Base-by-base conservation (phyloP, 768 basidiomycete species). In the Glaciozyma antarctica region DNA sequence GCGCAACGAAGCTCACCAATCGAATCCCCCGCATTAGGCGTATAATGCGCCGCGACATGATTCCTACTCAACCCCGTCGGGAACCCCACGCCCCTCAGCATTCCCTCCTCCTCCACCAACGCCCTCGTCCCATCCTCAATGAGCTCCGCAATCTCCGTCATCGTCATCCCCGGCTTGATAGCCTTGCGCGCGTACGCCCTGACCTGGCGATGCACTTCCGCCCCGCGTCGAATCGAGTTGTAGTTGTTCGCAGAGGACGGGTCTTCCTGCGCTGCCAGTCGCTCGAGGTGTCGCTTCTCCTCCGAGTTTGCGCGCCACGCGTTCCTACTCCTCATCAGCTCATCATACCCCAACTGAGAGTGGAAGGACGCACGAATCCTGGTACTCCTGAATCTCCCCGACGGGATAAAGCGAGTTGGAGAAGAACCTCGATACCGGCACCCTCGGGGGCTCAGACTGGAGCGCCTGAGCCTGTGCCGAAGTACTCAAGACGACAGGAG, bases 21-120 rank as follows among this genome's bases (percentile, higher is more conserved):
- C 59, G 67, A 70, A 60, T 72, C 75, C 26, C 91, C 82, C 8
- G 92, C 85, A 76, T 99, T 99, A 15, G 94, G 94, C 7, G 88
- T 86, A 76, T 89, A 99, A 78, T 99, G 95, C 21, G 95, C 95
- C 0, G 95, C 95, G 70, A 90, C 91, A 73, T 95, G 81, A 76
- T 99, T 99, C 70, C 91, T 77, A 77, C 86, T 93, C 69, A 98
- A 79, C 45, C 95, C 95, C 15, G 94, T 98, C 34, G 95, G 95
- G 78, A 99, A 99, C 2, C 92, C 95, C 68, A 99, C 81, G 3
- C 95, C 95, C 48, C 83, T 79, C 64, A 91, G 64, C 24, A 71
- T 57, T 84, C 90, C 91, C 69, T 86, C 84, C 78, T 88, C 93
- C 77, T 98, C 95, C 0, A 94, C 93, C 41, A 98, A 78, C 2